phyloP scores from a whole-genome alignment of 305 asterid species.

The Coffea humblotiana region DNA sequence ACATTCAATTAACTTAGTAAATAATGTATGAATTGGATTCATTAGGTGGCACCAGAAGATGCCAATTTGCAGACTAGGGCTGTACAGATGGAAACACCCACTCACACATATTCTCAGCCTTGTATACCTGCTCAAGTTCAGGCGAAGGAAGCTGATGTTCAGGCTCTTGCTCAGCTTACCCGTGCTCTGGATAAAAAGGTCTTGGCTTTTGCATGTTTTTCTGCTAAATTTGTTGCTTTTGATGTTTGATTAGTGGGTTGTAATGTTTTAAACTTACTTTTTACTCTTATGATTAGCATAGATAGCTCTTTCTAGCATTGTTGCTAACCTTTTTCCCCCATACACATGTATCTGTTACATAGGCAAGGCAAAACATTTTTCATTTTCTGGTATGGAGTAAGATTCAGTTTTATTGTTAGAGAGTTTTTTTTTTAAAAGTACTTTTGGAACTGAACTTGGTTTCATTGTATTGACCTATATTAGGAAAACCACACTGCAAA shows the following conservation, averaged over 20 bases:
- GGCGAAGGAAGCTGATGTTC: slow-evolving; percentile 90
- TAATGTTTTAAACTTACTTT: not conserved
- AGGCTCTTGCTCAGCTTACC: slow-evolving; percentile 76
- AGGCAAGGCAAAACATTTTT: not conserved
- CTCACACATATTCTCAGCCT: slow-evolving; percentile 43
- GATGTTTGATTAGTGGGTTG: not conserved
- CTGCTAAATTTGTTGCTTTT: not conserved
- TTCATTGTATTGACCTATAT: not conserved
- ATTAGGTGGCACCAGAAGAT: slow-evolving; percentile 54
- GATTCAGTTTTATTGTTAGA: not conserved
- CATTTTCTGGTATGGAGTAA: not conserved
- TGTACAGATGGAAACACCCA: slow-evolving; percentile 39
- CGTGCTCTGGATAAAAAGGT: slow-evolving; percentile 96
- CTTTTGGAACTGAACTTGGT: not conserved
- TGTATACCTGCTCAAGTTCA: slow-evolving; percentile 49
- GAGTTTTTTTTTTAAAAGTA: not conserved
- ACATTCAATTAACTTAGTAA: not conserved
- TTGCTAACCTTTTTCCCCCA: not conserved
- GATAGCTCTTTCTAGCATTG: not conserved
- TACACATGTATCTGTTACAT: not conserved
- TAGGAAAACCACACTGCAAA: not conserved
- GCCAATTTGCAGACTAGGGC: slow-evolving; percentile 39
- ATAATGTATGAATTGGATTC: slow-evolving; percentile 2
- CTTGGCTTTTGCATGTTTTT: not conserved
- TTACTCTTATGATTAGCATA: not conserved